phyloP scores from a whole-genome alignment of 495 filamentous ascomycete species.

The Neurospora sp. region DNA sequence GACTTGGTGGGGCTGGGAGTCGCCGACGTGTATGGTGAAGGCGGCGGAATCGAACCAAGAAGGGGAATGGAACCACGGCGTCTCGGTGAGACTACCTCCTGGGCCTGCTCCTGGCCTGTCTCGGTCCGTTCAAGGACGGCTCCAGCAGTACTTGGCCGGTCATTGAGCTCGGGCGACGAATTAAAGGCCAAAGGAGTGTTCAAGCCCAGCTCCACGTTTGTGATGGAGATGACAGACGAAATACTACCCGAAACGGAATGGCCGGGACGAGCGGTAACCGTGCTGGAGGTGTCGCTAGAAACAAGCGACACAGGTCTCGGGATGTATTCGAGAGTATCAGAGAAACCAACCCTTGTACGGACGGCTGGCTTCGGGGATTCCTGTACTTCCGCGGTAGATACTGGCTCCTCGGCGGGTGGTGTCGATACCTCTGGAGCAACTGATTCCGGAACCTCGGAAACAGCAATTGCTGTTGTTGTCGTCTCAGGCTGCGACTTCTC shows the following conservation, averaged over 20 bases:
- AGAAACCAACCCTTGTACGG: slow-evolving; percentile 48
- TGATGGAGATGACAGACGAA: slow-evolving; percentile 47
- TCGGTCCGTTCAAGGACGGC: slow-evolving; percentile 39
- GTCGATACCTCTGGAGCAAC: background rate
- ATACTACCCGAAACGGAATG: slow-evolving; percentile 56
- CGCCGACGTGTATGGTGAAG: slow-evolving; percentile 16
- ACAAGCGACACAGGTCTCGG: slow-evolving; percentile 63
- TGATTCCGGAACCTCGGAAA: background rate
- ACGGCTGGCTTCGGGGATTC: slow-evolving; percentile 29
- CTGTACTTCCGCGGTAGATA: slow-evolving; percentile 10
- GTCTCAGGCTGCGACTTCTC: slow-evolving; percentile 8
- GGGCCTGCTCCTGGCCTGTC: slow-evolving; percentile 23
- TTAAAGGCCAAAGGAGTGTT: slow-evolving; percentile 16
- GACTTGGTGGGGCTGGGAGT: slow-evolving; percentile 37
- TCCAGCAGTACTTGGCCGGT: slow-evolving; percentile 43
- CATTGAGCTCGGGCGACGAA: slow-evolving; percentile 19
- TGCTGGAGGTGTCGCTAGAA: slow-evolving; percentile 66
- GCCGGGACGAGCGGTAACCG: slow-evolving; percentile 47
- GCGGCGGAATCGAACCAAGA: slow-evolving; percentile 25
- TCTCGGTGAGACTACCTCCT: slow-evolving; percentile 23
- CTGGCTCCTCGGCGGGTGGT: background rate
- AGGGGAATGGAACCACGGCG: slow-evolving; percentile 43
- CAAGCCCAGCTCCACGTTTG: slow-evolving; percentile 31
- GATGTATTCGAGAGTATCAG: slow-evolving; percentile 55
- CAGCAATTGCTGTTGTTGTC: background rate